A percentile compares a stretch with the other conserved stretches of the same genome.
Evolutionary conservation across 1,284 basidiomycete genomes (phyloP).

Genomic region (Xanthoconium separans): DNA sequence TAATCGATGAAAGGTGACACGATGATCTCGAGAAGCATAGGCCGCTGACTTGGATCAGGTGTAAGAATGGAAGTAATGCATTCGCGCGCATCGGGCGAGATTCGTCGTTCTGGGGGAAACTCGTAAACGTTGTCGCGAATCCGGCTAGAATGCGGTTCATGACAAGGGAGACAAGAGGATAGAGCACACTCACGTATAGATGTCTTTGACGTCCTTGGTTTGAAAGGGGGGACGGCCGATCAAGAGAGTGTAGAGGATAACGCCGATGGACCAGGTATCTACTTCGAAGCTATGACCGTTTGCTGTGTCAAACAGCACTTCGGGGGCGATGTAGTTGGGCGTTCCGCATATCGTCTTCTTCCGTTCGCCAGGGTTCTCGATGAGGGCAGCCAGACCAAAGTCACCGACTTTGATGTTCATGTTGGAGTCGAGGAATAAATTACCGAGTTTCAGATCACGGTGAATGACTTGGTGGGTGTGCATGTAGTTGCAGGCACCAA

Average conservation of each 20-base stretch:
- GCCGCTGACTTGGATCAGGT: conserved; percentile 76
- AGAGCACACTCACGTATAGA: conserved; percentile 70
- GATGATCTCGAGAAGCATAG: conserved; percentile 84
- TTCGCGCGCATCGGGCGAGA: conserved; percentile 73
- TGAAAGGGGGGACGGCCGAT: conserved; percentile 97
- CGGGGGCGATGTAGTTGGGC: conserved; percentile 98
- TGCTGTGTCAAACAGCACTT: conserved; percentile 93
- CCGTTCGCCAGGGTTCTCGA: conserved; percentile 93
- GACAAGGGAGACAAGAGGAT: not conserved
- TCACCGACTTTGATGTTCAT: conserved; percentile 99
- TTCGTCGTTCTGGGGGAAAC: conserved; percentile 77
- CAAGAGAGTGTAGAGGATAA: conserved; percentile 94
- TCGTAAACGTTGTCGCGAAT: conserved; percentile 95
- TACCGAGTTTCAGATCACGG: conserved; percentile 94
- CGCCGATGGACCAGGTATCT: conserved; percentile 97
- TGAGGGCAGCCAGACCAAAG: conserved; percentile 95
- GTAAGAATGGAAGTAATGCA: conserved; percentile 88
- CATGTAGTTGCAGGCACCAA: conserved; percentile 97
- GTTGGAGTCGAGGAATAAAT: conserved; percentile 87
- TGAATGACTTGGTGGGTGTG: conserved; percentile 95
- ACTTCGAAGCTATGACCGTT: conserved; percentile 99
- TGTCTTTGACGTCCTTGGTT: conserved; percentile 94
- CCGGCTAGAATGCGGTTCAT: conserved; percentile 51
- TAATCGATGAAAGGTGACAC: conserved; percentile 83
- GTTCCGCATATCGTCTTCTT: conserved; percentile 99